Evolutionary conservation across 2,329 filamentous ascomycete genomes (phyloP).

Genomic region (Trematosphaeria pertusa): DNA sequence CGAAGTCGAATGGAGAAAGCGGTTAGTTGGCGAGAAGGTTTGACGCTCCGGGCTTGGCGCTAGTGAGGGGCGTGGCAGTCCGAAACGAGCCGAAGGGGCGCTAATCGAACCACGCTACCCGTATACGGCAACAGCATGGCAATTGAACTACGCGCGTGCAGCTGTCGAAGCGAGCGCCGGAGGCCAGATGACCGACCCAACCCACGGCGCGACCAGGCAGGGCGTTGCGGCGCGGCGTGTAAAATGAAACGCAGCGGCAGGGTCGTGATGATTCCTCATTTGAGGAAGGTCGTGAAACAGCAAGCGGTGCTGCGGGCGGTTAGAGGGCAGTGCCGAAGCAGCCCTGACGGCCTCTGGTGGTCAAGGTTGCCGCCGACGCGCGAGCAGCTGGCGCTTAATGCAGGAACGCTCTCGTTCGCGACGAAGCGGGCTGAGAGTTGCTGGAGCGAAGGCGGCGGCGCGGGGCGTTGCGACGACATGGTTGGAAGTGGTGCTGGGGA

Average conservation of each 20-base stretch:
- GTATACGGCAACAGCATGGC: conserved; percentile 5
- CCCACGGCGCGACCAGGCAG: not conserved
- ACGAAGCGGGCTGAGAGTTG: not conserved
- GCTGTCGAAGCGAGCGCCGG: conserved; percentile 2
- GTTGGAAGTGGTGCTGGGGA: no score
- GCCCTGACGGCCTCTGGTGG: conserved; percentile 2
- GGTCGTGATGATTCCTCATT: conserved; percentile 10
- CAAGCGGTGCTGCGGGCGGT: conserved; percentile 15
- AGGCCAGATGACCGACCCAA: conserved; percentile 9
- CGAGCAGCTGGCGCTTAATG: conserved; percentile 9
- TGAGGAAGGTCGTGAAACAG: conserved; percentile 25
- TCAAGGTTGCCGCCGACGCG: conserved; percentile 17
- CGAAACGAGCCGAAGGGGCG: conserved; percentile 11
- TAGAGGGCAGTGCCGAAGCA: conserved; percentile 16
- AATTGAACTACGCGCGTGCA: no score
- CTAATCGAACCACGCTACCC: conserved; percentile 9
- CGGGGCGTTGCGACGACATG: conserved; percentile 1
- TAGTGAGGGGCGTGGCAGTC: conserved; percentile 6
- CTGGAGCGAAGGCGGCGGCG: not conserved
- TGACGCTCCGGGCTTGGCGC: conserved; percentile 9
- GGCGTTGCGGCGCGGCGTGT: conserved; percentile 4
- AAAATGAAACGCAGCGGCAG: conserved; percentile 16
- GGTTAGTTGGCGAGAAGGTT: conserved; percentile 8
- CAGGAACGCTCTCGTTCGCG: not conserved
- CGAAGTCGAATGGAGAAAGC: conserved; percentile 6